Base-by-base conservation (phyloP, 2,329 filamentous ascomycete species). In the Penicillium sp. region DNA sequence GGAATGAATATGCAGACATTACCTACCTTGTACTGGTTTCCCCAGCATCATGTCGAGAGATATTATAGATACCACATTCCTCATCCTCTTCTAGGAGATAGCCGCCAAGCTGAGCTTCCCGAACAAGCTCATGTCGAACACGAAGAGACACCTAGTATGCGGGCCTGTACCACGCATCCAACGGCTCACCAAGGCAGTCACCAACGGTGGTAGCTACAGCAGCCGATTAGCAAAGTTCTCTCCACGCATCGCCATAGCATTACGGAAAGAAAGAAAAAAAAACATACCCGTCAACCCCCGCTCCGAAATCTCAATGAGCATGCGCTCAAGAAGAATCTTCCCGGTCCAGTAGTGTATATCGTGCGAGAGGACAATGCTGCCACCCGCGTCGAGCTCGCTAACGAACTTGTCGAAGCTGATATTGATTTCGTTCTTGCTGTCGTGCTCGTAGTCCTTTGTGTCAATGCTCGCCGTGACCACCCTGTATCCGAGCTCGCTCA, bases 141-240 rank as follows among this genome's bases (percentile, higher is more conserved):
- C 1, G 35, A 15, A 41, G 35, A 11, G 35, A 6, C 35, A 15
- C 11, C 35, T 41, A 21, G 21, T 21, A 17, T 11, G 23, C 38
- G 17, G 21, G 38, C 29, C 45, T 48, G 66, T 87, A 87, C 85
- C 85, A 87, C 64, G 82, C 80, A n/a, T 70, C 76, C n/a, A 61
- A 60, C 5, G 84, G 73, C 61, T 88, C 85, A 0, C 81, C 81
- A 11, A 88, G 77, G 60, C 86, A 88, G 63, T 87, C 83, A 0
- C 85, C 86, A 6, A 87, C 81, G 2, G 85, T 85, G 30, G 85
- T 84, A 46, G 82, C 80, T 69, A 66, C 1, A 48, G 44, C 0
- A 38, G 26, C 26, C 3, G 5, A 41, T 60, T 26, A 58, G 50
- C 50, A 56, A 26, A 56, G 17, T 46, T 46, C 41, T 13, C 7